A percentile compares a stretch with the other conserved stretches of the same genome.
Conservation (phyloP, 305 asterid genomes). For the Plantago lanceolata region DNA sequence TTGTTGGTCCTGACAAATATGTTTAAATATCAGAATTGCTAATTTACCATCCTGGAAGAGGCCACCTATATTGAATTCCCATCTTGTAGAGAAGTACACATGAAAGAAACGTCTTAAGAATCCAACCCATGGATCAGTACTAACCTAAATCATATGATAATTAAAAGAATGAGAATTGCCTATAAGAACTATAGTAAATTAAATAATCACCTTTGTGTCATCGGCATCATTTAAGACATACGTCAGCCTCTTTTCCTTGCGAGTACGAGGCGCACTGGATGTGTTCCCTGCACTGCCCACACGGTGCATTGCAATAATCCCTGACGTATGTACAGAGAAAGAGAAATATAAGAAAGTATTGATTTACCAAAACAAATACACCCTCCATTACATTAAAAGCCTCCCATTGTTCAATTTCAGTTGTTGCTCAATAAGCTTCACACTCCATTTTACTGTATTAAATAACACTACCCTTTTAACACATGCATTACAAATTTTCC, state of each 20-base stretch:
- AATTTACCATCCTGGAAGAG: neutral
- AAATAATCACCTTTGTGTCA: constrained; percentile 57
- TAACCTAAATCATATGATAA: neutral
- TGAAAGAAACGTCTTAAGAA: too few relatives aligned
- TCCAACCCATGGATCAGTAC: neutral
- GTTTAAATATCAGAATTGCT: neutral
- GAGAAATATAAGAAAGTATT: neutral
- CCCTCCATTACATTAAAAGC: too few relatives aligned
- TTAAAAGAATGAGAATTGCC: constrained; percentile 6
- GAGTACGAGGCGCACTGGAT: constrained; percentile 60
- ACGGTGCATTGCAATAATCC: constrained; percentile 39
- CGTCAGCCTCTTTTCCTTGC: constrained; percentile 86
- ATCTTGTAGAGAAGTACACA: too few relatives aligned
- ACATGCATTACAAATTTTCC: neutral
- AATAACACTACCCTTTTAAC: neutral
- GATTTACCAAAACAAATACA: neutral
- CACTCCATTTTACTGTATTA: neutral
- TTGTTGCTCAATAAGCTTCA: neutral
- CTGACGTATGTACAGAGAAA: constrained; percentile 25
- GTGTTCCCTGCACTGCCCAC: constrained; percentile 72
- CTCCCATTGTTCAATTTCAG: too few relatives aligned
- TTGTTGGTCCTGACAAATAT: neutral
- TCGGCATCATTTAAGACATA: constrained; percentile 81
- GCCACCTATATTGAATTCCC: neutral
- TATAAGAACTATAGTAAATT: constrained; percentile 16